Conservation (phyloP, 2,329 filamentous ascomycete genomes). For the Trematosphaeria pertusa region DNA sequence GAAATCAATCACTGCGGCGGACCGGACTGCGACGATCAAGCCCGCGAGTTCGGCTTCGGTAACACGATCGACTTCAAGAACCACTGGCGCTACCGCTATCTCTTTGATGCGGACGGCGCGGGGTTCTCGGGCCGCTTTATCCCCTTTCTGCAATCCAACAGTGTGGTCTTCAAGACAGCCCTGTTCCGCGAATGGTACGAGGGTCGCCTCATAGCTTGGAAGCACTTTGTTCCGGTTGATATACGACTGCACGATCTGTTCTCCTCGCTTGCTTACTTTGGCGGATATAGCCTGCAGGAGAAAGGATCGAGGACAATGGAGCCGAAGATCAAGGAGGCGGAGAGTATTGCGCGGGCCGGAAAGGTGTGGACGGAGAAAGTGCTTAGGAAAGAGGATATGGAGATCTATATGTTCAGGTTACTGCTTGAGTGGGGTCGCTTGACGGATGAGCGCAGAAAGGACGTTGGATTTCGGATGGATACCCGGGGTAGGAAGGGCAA, state of each 20-base stretch:
- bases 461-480: conserved; percentile 41
- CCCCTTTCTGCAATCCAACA: conserved; percentile 69
- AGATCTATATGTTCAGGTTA: conserved; percentile 79
- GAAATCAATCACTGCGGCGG: conserved; percentile 63
- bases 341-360: conserved; percentile 41
- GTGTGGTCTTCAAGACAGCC: conserved; percentile 73
- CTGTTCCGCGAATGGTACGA: conserved; percentile 84
- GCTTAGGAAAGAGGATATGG: conserved; percentile 66
- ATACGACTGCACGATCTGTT: conserved; percentile 75
- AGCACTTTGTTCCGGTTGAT: conserved; percentile 82
- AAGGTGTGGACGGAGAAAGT: conserved; percentile 45
- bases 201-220: conserved; percentile 75
- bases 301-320: conserved; percentile 36
- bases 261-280: conserved; percentile 76
- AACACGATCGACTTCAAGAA: conserved; percentile 59
- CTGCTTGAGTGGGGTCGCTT: conserved; percentile 70
- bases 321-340: conserved; percentile 32
- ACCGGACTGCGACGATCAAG: conserved; percentile 61
- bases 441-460: conserved; percentile 43
- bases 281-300: conserved; percentile 35
- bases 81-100: conserved; percentile 71
- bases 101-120: conserved; percentile 74
- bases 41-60: conserved; percentile 58
- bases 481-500: conserved; percentile 8
- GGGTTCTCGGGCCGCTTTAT: conserved; percentile 72